Base-by-base conservation (phyloP, 108 stramenopile genomes). In the Nitzschia inconspicua region DNA sequence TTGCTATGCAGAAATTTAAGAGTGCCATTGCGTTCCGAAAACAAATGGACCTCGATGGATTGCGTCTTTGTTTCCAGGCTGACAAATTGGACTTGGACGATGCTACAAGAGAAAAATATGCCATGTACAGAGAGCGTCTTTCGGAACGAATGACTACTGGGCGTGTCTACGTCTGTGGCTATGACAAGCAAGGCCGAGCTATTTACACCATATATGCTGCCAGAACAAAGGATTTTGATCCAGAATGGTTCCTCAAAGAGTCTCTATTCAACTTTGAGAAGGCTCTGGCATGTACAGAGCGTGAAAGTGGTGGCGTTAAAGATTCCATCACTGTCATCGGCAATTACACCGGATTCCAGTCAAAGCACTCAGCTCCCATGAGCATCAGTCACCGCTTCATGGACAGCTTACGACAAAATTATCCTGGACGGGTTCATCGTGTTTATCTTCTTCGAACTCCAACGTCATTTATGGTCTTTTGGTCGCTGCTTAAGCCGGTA, bases 251-350 rank as follows among this genome's bases (percentile, higher is more conserved):
- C 44, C 64, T 77, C 47, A 77, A 66, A 43, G 76, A 66, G 27
- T 72, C 65, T 51, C 70, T 77, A 46, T 77, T 62, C 70, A 72
- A 52, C 42, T 43, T 77, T 26, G 76, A 77, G 44, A 26, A 65
- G 19, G 76, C 76, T 31, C 42, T 77, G 43, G 76, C 76, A 10
- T 66, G 70, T 36, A 76, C 70, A 2, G 75, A 76, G 35, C 68
- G 63, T 9, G 22, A 52, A 23, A 69, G 58, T 0, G 65, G 60
- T 36, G 69, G 75, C 24, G 19, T 35, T 51, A 48, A 61, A 44
- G 29, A 66, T 8, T 49, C 59, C 42, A 50, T 76, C 24, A 63
- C 69, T 22, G 68, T 76, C 11, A 44, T 76, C 9, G 68, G 65
- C 24, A 68, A 76, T 40, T 76, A 76, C 51, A 70, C 54, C 2